Evolutionary conservation across 805 yeast species (phyloP), one percentile per base, ranked within the genome.

Genomic region (Barnettozyma sucrosica): DNA sequence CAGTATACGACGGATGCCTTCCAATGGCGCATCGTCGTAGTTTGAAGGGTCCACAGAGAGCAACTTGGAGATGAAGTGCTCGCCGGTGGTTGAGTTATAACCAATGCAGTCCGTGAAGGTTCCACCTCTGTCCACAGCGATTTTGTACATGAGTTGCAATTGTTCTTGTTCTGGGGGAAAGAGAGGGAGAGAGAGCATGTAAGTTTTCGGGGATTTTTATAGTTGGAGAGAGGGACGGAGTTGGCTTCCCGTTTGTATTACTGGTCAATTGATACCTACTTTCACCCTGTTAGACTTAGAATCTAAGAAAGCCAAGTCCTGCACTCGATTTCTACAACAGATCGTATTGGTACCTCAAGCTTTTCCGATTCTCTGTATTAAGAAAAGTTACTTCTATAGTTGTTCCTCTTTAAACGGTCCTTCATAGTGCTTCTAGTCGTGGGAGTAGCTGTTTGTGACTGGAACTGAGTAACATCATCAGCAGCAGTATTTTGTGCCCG

Each of bases 11-110:
- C 97, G 74, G 36, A 90, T 86, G 8, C 96, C 98, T 67, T 90
- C 97, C 19, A 90, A 72, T 11, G 96, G 95, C 1, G 98, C 96
- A 72, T 90, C 98, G 2, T 74, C 69, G 61, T 90, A 90, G 66
- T 90, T 90, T 24, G 75, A 71, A 0, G 97, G 96, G 58, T 90
- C 97, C 4, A 87, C 96, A 0, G 96, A 88, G 21, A 90, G 70
- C 25, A 90, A 68, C 64, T 90, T 90, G 63, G 90, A 75, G 2
- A 86, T 38, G 38, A 48, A 19, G 26, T 45, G 46, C 18, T 45
- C 47, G 9, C 34, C 80, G 33, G 77, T 74, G 58, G 85, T 90
- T 36, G 75, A 77, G 41, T 73, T 72, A 25, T 65, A 67, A 51
- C 73, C 66, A 53, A 74, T 61, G 66, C 71, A 55, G 48, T 58